phyloP scores from a whole-genome alignment of 441 rosid species.

The Syzygium syzygioides region DNA sequence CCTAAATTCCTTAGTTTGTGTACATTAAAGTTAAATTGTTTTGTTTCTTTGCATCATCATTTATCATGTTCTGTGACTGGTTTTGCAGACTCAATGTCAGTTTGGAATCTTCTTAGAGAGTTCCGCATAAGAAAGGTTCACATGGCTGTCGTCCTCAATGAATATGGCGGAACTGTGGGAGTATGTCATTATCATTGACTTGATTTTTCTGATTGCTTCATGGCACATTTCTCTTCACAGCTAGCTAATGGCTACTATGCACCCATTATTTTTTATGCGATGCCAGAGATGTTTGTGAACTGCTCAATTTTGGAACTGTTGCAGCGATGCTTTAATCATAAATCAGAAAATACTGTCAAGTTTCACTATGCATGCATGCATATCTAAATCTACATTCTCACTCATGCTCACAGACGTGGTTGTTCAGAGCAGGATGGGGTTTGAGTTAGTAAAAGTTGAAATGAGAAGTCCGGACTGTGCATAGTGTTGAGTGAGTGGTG shows the following conservation, averaged over 20 bases:
- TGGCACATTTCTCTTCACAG: background rate
- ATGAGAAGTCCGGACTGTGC: background rate
- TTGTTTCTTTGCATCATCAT: background rate
- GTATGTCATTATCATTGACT: conserved; percentile 41
- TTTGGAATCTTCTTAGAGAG: conserved; percentile 99
- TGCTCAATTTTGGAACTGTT: background rate
- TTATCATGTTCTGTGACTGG: conserved; percentile 6
- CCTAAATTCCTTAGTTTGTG: background rate
- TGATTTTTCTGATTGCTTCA: background rate
- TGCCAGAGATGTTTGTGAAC: background rate
- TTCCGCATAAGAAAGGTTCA: conserved; percentile 99
- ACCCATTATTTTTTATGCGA: background rate
- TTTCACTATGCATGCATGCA: background rate
- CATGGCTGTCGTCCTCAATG: conserved; percentile 98
- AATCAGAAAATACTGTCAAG: background rate
- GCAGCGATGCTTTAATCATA: background rate
- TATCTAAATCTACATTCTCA: background rate
- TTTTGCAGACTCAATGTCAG: conserved; percentile 96
- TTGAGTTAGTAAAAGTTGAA: background rate
- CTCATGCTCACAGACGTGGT: background rate
- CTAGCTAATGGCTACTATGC: background rate
- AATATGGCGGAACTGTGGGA: conserved; percentile 98
- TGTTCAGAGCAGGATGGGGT: background rate
- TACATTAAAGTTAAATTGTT: background rate
- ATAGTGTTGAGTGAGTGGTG: background rate